Percentiles rank a stretch among this genome's conserved stretches.
Conservation (phyloP, 352 stramenopile genomes). For the Pythium plurisporium region DNA sequence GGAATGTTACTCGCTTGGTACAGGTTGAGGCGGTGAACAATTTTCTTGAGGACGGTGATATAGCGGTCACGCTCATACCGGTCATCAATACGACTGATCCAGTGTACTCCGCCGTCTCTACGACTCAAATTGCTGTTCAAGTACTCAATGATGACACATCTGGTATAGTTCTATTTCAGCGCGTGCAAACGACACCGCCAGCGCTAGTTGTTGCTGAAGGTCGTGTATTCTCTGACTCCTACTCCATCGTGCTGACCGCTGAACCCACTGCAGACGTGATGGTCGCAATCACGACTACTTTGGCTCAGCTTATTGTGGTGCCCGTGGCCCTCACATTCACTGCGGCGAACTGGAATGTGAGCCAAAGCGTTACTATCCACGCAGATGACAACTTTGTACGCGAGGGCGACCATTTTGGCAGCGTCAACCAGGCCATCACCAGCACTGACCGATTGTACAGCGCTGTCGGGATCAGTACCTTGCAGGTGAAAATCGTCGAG, state of each 20-base stretch:
- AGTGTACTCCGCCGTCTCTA: slow-evolving; percentile 25
- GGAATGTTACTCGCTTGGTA: slow-evolving; percentile 28
- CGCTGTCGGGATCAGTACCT: slow-evolving; percentile 15
- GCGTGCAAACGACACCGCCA: slow-evolving; percentile 27
- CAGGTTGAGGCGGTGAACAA: slow-evolving; percentile 44
- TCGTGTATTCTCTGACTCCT: slow-evolving; percentile 39
- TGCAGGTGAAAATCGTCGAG: slow-evolving; percentile 54
- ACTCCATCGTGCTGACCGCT: slow-evolving; percentile 41
- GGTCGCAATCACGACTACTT: slow-evolving; percentile 28
- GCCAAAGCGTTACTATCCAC: slow-evolving; percentile 33
- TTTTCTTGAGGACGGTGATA: slow-evolving; percentile 44
- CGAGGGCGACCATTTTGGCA: slow-evolving; percentile 37
- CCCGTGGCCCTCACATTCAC: slow-evolving; percentile 38
- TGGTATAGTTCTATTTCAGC: slow-evolving; percentile 41
- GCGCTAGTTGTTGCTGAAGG: slow-evolving; percentile 44
- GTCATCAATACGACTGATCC: slow-evolving; percentile 32
- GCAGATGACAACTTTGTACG: slow-evolving; percentile 45
- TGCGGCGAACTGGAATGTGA: slow-evolving; percentile 41
- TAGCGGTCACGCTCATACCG: slow-evolving; percentile 17
- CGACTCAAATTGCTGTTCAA: slow-evolving; percentile 29
- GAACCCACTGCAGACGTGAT: slow-evolving; percentile 39
- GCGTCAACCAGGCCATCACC: slow-evolving; percentile 26
- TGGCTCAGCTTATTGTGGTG: slow-evolving; percentile 35
- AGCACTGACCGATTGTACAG: slow-evolving; percentile 32
- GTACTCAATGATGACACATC: slow-evolving; percentile 54